phyloP scores from a whole-genome alignment of 805 yeast genomes.

The Pichia exigua region DNA sequence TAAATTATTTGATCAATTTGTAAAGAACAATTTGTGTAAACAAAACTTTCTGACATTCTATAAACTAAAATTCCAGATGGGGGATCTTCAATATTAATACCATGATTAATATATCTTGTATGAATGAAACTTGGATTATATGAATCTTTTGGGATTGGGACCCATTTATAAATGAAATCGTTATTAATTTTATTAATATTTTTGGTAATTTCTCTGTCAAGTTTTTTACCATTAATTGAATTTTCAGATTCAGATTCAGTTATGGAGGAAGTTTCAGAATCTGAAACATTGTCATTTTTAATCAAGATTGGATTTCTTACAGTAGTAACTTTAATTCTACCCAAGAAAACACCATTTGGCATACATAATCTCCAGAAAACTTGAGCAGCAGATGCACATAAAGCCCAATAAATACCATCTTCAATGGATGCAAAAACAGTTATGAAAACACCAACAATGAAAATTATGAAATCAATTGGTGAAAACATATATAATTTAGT shows the following conservation, averaged over 20 bases:
- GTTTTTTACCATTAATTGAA: not conserved
- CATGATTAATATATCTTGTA: conserved; percentile 41
- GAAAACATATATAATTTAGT: conserved; percentile 62
- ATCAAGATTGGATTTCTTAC: conserved; percentile 51
- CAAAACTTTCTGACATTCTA: conserved; percentile 72
- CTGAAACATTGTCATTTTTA: not conserved
- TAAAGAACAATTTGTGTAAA: conserved; percentile 72
- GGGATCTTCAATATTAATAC: conserved; percentile 58
- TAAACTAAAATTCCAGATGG: conserved; percentile 89
- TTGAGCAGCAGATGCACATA: conserved; percentile 72
- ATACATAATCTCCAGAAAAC: conserved; percentile 67
- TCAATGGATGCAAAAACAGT: conserved; percentile 78
- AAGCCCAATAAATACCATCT: conserved; percentile 84
- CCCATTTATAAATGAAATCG: conserved; percentile 42
- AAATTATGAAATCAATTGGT: conserved; percentile 70
- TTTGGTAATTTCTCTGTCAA: conserved; percentile 1
- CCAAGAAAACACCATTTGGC: conserved; percentile 79
- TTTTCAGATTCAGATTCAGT: conserved; percentile 1
- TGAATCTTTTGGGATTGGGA: conserved; percentile 42
- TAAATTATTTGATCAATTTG: conserved; percentile 66
- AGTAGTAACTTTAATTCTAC: conserved; percentile 64
- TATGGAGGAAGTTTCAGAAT: not conserved
- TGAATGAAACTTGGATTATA: conserved; percentile 20
- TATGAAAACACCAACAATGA: conserved; percentile 62
- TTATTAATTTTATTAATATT: not conserved